Percentiles rank a stretch among this genome's conserved stretches.
Evolutionary conservation across 768 basidiomycete species (phyloP).

Genomic region (Trametes cubensis): DNA sequence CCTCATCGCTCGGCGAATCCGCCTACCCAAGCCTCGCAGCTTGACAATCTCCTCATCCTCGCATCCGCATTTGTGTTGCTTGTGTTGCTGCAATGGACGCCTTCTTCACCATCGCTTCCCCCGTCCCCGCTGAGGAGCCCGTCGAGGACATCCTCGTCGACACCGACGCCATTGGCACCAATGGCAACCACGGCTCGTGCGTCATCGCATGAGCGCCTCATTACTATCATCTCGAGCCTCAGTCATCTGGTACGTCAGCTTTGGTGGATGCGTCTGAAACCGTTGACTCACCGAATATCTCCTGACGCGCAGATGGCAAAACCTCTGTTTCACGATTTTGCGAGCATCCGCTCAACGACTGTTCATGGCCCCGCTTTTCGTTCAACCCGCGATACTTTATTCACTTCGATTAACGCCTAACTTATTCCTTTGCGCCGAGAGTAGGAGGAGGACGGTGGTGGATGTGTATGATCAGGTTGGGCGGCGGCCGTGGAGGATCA

Average conservation of each 20-base stretch:
- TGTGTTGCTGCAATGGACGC: conserved; percentile 23
- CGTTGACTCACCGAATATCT: neutral
- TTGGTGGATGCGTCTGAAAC: neutral
- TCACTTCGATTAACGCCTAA: conserved; percentile 4
- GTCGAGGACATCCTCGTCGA: conserved; percentile 22
- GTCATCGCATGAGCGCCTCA: conserved; percentile 18
- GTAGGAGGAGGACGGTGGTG: neutral
- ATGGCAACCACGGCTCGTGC: conserved; percentile 14
- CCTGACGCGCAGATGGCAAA: neutral
- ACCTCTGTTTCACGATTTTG: neutral
- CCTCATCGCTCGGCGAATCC: neutral
- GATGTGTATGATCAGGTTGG: neutral
- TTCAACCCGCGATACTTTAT: conserved; percentile 4
- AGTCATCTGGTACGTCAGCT: neutral
- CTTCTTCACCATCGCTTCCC: conserved; percentile 23
- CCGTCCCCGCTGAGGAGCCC: conserved; percentile 20
- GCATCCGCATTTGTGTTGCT: neutral
- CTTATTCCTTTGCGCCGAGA: conserved; percentile 6
- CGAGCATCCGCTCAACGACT: conserved; percentile 4
- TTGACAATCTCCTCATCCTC: conserved; percentile 4
- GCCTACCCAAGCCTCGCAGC: neutral
- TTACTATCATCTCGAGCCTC: neutral
- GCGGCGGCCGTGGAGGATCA: neutral
- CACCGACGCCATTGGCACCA: conserved; percentile 12
- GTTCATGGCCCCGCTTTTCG: conserved; percentile 2